Evolutionary conservation across 371 early-diverging fungal species (phyloP).

Genomic region (Choanephora cucurbitarum): DNA sequence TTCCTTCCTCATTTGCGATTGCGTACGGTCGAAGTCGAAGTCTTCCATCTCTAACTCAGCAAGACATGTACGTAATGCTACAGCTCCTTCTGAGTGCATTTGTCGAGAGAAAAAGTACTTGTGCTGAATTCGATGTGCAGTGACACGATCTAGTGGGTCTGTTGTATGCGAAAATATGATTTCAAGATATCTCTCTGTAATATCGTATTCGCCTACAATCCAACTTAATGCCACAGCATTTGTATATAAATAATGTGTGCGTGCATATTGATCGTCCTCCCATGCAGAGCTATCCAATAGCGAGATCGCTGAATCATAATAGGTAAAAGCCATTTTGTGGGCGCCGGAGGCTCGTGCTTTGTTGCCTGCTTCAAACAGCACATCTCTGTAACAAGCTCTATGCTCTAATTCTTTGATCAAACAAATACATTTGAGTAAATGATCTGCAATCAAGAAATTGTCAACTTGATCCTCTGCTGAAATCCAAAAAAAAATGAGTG

Average conservation of each 20-base stretch:
- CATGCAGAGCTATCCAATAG: conserved; percentile 23
- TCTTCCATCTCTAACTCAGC: conserved; percentile 31
- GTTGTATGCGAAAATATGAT: conserved; percentile 34
- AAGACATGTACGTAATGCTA: conserved; percentile 32
- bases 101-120: conserved; percentile 37
- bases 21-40: conserved; percentile 10
- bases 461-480: conserved; percentile 27
- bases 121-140: conserved; percentile 40
- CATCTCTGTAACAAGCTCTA: conserved; percentile 23
- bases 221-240: conserved; percentile 41
- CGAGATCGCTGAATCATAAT: conserved; percentile 37
- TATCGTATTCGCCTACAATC: conserved; percentile 40
- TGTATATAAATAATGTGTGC: conserved; percentile 31
- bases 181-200: conserved; percentile 29
- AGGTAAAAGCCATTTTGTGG: conserved; percentile 38
- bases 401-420: conserved; percentile 23
- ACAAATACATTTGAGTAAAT: conserved; percentile 38
- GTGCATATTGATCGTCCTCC: conserved; percentile 19
- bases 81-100: conserved; percentile 34
- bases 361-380: conserved; percentile 39
- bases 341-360: conserved; percentile 43
- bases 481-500: conserved; percentile 1
- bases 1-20: conserved; percentile 19
- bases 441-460: conserved; percentile 40
- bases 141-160: conserved; percentile 37